Evolutionary conservation across 2,329 filamentous ascomycete genomes (phyloP).

Genomic region (Fusarium torreyae): DNA sequence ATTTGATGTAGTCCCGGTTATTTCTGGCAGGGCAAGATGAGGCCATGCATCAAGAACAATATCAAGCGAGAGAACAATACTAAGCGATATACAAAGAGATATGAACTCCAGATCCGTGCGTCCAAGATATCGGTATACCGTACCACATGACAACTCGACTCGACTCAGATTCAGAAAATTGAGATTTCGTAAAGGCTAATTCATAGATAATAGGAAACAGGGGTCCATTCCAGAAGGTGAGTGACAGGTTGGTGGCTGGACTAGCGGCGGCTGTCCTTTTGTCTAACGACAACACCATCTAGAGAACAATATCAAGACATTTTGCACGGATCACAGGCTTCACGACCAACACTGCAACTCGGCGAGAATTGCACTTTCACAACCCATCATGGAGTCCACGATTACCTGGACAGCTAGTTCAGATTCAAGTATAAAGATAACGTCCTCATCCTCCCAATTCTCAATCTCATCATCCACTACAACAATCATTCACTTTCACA

Average conservation of each 20-base stretch:
- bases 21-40: not conserved
- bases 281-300: slow-evolving; percentile 44
- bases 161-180: not conserved
- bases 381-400: not conserved
- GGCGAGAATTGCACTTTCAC: slow-evolving; percentile 25
- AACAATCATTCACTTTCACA: slow-evolving; percentile 40
- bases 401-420: not conserved
- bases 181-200: slow-evolving; percentile 1
- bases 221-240: slow-evolving; percentile 18
- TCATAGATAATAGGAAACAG: slow-evolving; percentile 1
- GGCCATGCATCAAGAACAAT: slow-evolving; percentile 32
- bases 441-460: slow-evolving; percentile 2
- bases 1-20: not conserved
- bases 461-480: slow-evolving; percentile 24
- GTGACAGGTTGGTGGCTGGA: slow-evolving; percentile 18
- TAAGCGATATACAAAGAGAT: slow-evolving; percentile 47
- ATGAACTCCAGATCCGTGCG: slow-evolving; percentile 18
- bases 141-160: slow-evolving; percentile 19
- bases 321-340: slow-evolving; percentile 41
- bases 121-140: slow-evolving; percentile 7
- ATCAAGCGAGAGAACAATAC: slow-evolving; percentile 52
- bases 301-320: slow-evolving; percentile 42
- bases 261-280: slow-evolving; percentile 25
- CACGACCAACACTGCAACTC: slow-evolving; percentile 7
- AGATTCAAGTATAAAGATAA: slow-evolving; percentile 42